Conservation (phyloP, 1,139 yeast genomes). For the Pichia sp. region DNA sequence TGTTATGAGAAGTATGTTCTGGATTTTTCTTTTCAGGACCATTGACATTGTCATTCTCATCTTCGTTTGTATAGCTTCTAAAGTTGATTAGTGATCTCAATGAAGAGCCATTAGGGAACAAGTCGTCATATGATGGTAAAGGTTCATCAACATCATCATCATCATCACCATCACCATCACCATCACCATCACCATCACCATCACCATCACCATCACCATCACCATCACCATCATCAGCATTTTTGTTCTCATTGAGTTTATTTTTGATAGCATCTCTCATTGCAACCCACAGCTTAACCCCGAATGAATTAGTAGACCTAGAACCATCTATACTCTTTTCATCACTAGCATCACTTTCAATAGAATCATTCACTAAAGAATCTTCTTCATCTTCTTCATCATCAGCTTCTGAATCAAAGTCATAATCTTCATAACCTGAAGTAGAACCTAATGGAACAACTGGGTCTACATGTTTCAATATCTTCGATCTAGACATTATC, state of each 20-base stretch:
- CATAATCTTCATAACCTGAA: conserved; percentile 11
- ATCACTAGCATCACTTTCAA: conserved; percentile 16
- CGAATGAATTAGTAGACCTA: conserved; percentile 18
- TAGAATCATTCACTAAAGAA: conserved; percentile 14
- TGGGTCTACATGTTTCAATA: conserved; percentile 7
- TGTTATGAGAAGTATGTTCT: neutral
- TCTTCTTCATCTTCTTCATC: conserved; percentile 22
- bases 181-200: conserved; percentile 30
- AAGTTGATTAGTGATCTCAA: conserved; percentile 33
- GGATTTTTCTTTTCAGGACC: neutral
- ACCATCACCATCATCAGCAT: conserved; percentile 3
- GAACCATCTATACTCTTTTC: neutral
- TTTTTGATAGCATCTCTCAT: conserved; percentile 50
- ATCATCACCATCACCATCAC: conserved; percentile 9
- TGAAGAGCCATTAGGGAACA: conserved; percentile 59
- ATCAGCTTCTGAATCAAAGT: conserved; percentile 26
- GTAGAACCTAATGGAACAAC: neutral
- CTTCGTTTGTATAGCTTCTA: conserved; percentile 18
- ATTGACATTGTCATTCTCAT: no score
- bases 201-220: conserved; percentile 30
- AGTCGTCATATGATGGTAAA: conserved; percentile 74
- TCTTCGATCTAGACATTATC: conserved; percentile 11
- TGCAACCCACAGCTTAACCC: conserved; percentile 47
- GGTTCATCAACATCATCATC: conserved; percentile 30
- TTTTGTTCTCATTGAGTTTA: conserved; percentile 12